Conservation (phyloP, 2,329 filamentous ascomycete species). For the Fusarium pseudograminearum region DNA sequence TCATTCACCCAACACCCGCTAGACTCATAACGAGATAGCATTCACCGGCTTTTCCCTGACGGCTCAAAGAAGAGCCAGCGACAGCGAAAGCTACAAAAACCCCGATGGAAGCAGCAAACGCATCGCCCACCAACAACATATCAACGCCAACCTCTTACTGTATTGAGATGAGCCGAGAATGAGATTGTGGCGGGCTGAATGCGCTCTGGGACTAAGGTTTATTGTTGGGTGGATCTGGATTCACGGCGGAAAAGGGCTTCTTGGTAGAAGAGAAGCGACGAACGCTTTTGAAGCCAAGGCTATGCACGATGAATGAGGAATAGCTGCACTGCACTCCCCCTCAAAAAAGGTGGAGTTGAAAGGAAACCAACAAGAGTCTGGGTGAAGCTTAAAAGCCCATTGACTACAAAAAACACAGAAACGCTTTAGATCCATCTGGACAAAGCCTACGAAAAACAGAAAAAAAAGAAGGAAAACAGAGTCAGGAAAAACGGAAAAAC, state of each 20-base stretch:
- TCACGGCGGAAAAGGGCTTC: slow-evolving; percentile 19
- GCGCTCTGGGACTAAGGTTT: slow-evolving; percentile 30
- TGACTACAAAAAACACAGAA: slow-evolving; percentile 14
- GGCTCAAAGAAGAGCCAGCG: slow-evolving; percentile 30
- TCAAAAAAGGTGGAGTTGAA: slow-evolving; percentile 22
- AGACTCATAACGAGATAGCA: slow-evolving; percentile 15
- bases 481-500: slow-evolving; percentile 2
- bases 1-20: slow-evolving; percentile 24
- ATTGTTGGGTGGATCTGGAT: slow-evolving; percentile 19
- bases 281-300: slow-evolving; percentile 24
- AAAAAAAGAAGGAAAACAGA: slow-evolving; percentile 6
- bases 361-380: slow-evolving; percentile 19
- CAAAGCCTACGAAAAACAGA: slow-evolving; percentile 9
- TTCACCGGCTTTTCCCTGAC: slow-evolving; percentile 8
- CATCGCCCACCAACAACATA: slow-evolving; percentile 20
- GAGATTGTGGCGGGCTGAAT: slow-evolving; percentile 33
- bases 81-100: slow-evolving; percentile 34
- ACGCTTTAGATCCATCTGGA: slow-evolving; percentile 26
- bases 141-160: slow-evolving; percentile 14
- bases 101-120: slow-evolving; percentile 24
- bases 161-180: slow-evolving; percentile 13
- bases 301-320: slow-evolving; percentile 33
- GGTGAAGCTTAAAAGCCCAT: slow-evolving; percentile 14
- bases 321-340: slow-evolving; percentile 28
- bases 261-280: slow-evolving; percentile 26